Evolutionary conservation across 305 asterid species (phyloP), one percentile per base, ranked within the genome.

Genomic region (Solanum hybrid): DNA sequence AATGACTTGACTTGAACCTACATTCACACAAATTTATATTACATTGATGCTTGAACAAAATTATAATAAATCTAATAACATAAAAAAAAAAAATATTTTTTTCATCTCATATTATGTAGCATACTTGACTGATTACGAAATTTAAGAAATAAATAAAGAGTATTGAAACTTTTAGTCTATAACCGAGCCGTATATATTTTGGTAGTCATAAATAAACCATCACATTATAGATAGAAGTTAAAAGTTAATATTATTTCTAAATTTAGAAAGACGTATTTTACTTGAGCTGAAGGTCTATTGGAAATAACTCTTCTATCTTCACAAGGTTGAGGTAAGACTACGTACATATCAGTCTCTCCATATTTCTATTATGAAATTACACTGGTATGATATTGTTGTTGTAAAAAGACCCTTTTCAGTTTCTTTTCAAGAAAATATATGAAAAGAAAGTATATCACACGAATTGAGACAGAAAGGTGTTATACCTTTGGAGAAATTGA

Each of bases 1-100:
- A 87, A 94, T 93, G n/a, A 94, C 90, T 92, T 94, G 96, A 90
- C 95, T 94, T 24, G 97, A 92, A 90, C 95, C 95, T 94, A 92
- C 90, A 73, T 7, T 29, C 9, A 27, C 7, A 39, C 20, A 32
- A 26, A 75, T 26, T 72, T 20, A 26, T 37, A 17, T 26, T 5
- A 83, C 17, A 38, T 81, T 39, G 9, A 80, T 31, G 17, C 33
- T 41, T 80, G 36, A 41, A 41, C 68, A 81, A 27, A 80, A 82
- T 26, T 37, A 57, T 17, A 57, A 57, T 41, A 41, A 41, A 41
- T 41, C 61, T 41, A 57, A 6, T 57, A 57, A 17, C 2, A 17
- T 57, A 6, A 57, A 57, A 4, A 41, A 1, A 13, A 13, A 41
- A 3, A 32, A 4, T 12, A 12, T 0, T 37, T 37, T 37, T 37